phyloP scores from a whole-genome alignment of 106 monocot species.

The Acorus calamus region DNA sequence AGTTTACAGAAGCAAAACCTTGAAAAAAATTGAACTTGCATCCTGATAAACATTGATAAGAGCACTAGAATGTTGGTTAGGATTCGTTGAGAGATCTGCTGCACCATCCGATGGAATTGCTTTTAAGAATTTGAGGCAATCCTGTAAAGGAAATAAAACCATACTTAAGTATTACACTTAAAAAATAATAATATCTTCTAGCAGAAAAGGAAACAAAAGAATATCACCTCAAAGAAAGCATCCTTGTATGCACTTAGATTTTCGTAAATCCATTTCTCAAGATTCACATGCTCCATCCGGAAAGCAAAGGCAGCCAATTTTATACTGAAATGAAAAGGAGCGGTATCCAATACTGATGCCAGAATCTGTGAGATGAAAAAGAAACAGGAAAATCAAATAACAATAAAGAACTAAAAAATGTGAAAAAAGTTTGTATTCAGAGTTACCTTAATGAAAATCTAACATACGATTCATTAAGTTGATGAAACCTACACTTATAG shows the following conservation, averaged over 20 bases:
- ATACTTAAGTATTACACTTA: background rate
- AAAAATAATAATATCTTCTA: too few species aligned
- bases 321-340: slow-evolving; percentile 59
- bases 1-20: slow-evolving; percentile 26
- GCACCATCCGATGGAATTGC: slow-evolving; percentile 23
- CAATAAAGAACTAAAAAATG: too few species aligned
- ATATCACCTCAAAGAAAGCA: slow-evolving; percentile 69
- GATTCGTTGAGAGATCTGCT: slow-evolving; percentile 22
- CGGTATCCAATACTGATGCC: slow-evolving; percentile 44
- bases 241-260: slow-evolving; percentile 52
- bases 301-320: slow-evolving; percentile 65
- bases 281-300: slow-evolving; percentile 40
- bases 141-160: slow-evolving; percentile 27
- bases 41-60: slow-evolving; percentile 34
- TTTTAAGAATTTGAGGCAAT: slow-evolving; percentile 54
- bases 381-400: background rate
- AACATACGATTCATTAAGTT: too few species aligned
- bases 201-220: background rate
- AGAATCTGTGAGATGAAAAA: slow-evolving; percentile 48
- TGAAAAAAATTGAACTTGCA: slow-evolving; percentile 44
- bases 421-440: too few species aligned
- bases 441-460: too few species aligned
- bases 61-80: slow-evolving; percentile 14
- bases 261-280: slow-evolving; percentile 84
- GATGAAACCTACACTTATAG: too few species aligned